phyloP scores from a whole-genome alignment of 805 yeast genomes.

The Saccharomycopsis javanensis region DNA sequence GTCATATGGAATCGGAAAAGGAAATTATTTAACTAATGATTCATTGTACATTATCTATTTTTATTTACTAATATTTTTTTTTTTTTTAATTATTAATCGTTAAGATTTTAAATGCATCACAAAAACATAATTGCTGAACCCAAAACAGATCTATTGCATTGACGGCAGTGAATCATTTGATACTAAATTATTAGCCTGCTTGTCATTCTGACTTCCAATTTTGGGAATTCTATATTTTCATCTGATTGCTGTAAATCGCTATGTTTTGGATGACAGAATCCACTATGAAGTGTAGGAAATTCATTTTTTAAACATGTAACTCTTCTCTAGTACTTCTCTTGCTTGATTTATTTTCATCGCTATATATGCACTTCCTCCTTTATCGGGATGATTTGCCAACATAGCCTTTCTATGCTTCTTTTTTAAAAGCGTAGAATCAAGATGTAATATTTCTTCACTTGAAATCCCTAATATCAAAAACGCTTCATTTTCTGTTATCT shows the following conservation, averaged over 20 bases:
- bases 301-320: slow-evolving; percentile 32
- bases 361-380: slow-evolving; percentile 74
- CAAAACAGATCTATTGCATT: too few relatives aligned
- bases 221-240: background rate
- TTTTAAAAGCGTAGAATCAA: slow-evolving; percentile 44
- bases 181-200: too few relatives aligned
- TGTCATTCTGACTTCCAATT: too few relatives aligned
- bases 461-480: slow-evolving; percentile 51
- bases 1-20: too few relatives aligned
- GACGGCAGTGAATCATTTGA: too few relatives aligned
- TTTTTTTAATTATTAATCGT: too few relatives aligned
- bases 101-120: too few relatives aligned
- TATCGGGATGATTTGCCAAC: slow-evolving; percentile 82
- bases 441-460: slow-evolving; percentile 42
- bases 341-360: slow-evolving; percentile 86
- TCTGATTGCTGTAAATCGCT: too few relatives aligned
- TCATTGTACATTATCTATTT: background rate
- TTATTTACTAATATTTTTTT: background rate
- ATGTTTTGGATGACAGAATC: background rate
- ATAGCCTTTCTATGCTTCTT: slow-evolving; percentile 66
- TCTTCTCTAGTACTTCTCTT: slow-evolving; percentile 65
- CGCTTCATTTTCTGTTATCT: slow-evolving; percentile 67
- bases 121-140: too few relatives aligned
- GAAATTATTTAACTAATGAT: background rate
- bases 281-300: background rate